Percentiles rank a stretch among this genome's conserved stretches.
Conservation (phyloP, 352 stramenopile species). For the Phytopythium mirpurense region DNA sequence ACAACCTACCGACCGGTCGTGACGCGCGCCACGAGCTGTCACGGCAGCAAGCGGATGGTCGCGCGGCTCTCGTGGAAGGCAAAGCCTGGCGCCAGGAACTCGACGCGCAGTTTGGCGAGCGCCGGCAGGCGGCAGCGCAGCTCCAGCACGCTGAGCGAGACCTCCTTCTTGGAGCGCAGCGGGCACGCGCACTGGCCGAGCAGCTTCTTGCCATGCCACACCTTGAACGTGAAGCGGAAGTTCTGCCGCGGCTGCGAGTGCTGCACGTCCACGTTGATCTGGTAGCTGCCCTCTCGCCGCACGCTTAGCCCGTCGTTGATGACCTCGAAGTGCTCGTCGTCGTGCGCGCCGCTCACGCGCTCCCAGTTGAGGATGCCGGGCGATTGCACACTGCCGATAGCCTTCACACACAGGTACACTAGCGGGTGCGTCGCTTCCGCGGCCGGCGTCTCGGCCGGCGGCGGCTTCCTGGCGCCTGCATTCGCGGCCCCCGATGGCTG, state of each 20-base stretch:
- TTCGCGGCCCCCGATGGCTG: background rate
- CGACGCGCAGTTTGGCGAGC: slow-evolving; percentile 30
- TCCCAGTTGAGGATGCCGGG: slow-evolving; percentile 35
- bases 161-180: slow-evolving; percentile 32
- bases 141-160: slow-evolving; percentile 35
- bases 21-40: background rate
- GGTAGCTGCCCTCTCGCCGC: slow-evolving; percentile 25
- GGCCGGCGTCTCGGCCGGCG: background rate
- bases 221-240: slow-evolving; percentile 29
- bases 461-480: background rate
- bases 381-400: slow-evolving; percentile 31
- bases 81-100: slow-evolving; percentile 34
- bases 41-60: slow-evolving; percentile 23
- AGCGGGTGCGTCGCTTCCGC: slow-evolving; percentile 15
- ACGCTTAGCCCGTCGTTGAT: slow-evolving; percentile 29
- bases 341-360: slow-evolving; percentile 17
- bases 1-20: too few relatives aligned
- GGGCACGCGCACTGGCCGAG: slow-evolving; percentile 30
- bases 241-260: slow-evolving; percentile 31
- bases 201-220: slow-evolving; percentile 35
- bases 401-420: slow-evolving; percentile 28
- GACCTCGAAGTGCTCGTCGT: slow-evolving; percentile 30
- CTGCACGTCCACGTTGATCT: slow-evolving; percentile 38
- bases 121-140: slow-evolving; percentile 22
- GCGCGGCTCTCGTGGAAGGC: slow-evolving; percentile 40